Evolutionary conservation across 140 eudicot species (phyloP), one percentile per base, ranked within the genome.

Genomic region (Oenanthe javanica): DNA sequence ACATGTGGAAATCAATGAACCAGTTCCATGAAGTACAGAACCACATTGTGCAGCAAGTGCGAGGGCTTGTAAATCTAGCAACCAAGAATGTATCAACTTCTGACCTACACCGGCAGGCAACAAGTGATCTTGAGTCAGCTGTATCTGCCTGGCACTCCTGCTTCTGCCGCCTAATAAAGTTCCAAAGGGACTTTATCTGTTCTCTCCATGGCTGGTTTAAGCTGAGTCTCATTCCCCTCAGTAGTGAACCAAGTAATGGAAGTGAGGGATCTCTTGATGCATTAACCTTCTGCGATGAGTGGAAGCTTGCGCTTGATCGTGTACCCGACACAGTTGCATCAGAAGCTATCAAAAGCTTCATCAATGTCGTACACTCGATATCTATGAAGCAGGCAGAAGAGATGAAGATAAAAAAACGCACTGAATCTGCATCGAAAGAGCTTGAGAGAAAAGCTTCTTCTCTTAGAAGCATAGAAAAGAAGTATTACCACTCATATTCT

Each of bases 1-100:
- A 94, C 93, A 94, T 90, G 98, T 94, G 98, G 98, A 89, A 79
- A 89, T 89, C 94, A 6, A 94, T 92, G 97, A 92, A 94, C 84
- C 98, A 92, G 83, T 90, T 82, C 75, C 98, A 94, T 78, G 93
- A 92, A 82, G 87, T 89, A 84, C 98, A 94, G 85, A 94, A 88
- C 89, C 92, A 94, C 72, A 82, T 94, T 2, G 97, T 94, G 52
- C 97, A 94, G 87, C 98, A 94, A 89, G 98, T 94, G 9, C 93
- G 97, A 6, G 98, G 98, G 43, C 93, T 94, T 48, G 83, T 94
- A 61, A 90, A 90, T 85, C 84, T 83, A 46, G 70, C 91, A 52
- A 75, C 86, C 7, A 92, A 92, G 80, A 92, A 91, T 10, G 92
- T 87, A 80, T 86, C 97, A 77, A 94, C 97, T 14, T 92, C 97